Conservation (phyloP, 805 yeast species). For the Ogataea salicorniae region DNA sequence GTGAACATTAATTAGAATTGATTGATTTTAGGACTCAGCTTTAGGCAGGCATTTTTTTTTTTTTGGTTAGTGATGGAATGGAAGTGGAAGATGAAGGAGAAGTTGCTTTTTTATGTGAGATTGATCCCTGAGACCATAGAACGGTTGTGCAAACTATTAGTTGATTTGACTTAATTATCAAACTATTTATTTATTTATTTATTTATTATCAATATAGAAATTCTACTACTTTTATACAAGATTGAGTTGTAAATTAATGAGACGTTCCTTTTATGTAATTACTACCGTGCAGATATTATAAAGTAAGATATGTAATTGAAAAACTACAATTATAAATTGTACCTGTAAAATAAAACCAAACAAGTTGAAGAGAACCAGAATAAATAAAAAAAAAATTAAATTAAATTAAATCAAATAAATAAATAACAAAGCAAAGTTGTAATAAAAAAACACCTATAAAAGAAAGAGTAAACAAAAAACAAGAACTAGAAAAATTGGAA, state of each 20-base stretch:
- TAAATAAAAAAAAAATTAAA: no score
- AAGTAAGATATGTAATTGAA: no score
- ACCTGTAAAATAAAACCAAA: not conserved
- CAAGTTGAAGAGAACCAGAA: not conserved
- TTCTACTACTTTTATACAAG: not conserved
- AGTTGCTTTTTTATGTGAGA: no score
- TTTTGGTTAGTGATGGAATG: not conserved
- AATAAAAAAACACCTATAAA: not conserved
- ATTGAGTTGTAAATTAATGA: no score
- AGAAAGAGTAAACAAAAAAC: not conserved
- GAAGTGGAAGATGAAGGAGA: not conserved
- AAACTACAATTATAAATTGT: no score
- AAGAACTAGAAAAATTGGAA: not conserved
- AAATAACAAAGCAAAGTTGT: not conserved
- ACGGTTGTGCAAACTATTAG: no score
- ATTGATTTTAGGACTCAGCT: no score
- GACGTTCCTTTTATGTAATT: no score
- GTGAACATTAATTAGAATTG: constrained; percentile 10
- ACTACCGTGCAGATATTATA: no score
- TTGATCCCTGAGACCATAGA: no score
- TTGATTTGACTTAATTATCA: not conserved
- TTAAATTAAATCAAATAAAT: not conserved
- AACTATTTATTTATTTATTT: not conserved
- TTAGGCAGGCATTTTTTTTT: not conserved
- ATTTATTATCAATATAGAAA: not conserved